Conservation (phyloP, 2,329 filamentous ascomycete species). For the Helicocarpus griseus region DNA sequence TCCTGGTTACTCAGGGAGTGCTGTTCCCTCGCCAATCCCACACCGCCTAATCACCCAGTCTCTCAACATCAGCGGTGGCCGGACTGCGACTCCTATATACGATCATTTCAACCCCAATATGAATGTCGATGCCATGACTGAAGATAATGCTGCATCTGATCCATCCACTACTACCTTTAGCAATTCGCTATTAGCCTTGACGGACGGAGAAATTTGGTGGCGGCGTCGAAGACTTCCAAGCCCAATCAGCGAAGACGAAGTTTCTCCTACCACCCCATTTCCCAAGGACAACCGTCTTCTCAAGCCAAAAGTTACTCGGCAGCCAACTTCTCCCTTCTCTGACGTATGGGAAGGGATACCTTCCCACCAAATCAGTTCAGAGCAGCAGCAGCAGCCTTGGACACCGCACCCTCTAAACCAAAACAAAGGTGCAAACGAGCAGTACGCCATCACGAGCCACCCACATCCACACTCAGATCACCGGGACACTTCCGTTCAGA, state of each 20-base stretch:
- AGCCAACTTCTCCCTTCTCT: neutral
- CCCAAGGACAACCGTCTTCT: neutral
- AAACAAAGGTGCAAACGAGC: neutral
- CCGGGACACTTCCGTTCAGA: no score
- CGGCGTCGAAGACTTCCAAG: conserved; percentile 26
- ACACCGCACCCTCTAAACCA: neutral
- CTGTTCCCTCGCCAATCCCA: conserved; percentile 22
- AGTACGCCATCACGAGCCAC: neutral
- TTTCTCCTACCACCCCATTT: conserved; percentile 7
- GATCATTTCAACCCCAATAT: conserved; percentile 20
- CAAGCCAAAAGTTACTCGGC: neutral
- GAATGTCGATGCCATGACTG: conserved; percentile 11
- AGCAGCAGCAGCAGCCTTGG: neutral
- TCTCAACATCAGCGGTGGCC: conserved; percentile 23
- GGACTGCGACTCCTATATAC: conserved; percentile 21
- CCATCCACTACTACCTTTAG: neutral
- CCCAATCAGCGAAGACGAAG: conserved; percentile 30
- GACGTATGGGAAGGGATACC: neutral
- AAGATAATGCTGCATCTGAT: neutral
- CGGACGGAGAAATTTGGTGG: conserved; percentile 7
- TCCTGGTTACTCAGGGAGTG: conserved; percentile 10
- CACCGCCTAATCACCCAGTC: conserved; percentile 21
- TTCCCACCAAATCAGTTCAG: neutral
- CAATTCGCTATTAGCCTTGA: neutral
- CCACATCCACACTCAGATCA: neutral